Evolutionary conservation across 2,329 filamentous ascomycete species (phyloP), one percentile per base, ranked within the genome.

Genomic region (Ascochyta koolunga): DNA sequence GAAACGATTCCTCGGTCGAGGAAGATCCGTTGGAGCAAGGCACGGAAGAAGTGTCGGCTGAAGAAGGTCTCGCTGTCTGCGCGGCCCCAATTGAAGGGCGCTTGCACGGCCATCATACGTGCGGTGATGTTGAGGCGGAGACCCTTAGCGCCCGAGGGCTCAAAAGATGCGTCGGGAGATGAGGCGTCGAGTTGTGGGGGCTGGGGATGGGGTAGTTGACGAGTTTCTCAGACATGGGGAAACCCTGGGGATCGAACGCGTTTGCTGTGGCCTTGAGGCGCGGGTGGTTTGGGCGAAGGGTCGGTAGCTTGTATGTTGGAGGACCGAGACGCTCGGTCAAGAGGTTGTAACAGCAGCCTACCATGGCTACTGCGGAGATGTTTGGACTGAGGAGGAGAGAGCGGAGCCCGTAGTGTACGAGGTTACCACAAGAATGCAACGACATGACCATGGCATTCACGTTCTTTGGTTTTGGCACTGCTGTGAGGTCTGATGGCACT

Each of bases 281-380:
- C 2, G 84, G 65, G 81, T 92, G 91, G 78, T 71, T 89, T 66
- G 90, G 89, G 8, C 92, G 88, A 31, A 93, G 82, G 42, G 86
- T 85, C 1, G 91, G 88, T 18, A 91, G 82, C 73, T 97, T 96
- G 79, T 90, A 93, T 0, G 91, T 92, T 16, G 91, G 89, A 1
- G 92, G 90, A 0, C 91, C 90, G 11, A 97, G 84, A 52, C 90
- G 87, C 76, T 98, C 95, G 0, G 93, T 97, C 64, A 98, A 79
- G 5, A 98, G 85, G 67, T 99, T 99, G 81, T 99, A 98, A 81
- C 95, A 99, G 79, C 95, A 99, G 40, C 95, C 95, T 56, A 99
- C 91, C 71, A 99, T 93, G 53, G 93, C 93, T 19, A 98, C 89
- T n/a, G 92, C 91, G 27, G 86, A 86, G 50, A 98, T 93, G 4